Evolutionary conservation across 345 rosid species (phyloP).

Genomic region (Rhodomyrtus tomentosa): DNA sequence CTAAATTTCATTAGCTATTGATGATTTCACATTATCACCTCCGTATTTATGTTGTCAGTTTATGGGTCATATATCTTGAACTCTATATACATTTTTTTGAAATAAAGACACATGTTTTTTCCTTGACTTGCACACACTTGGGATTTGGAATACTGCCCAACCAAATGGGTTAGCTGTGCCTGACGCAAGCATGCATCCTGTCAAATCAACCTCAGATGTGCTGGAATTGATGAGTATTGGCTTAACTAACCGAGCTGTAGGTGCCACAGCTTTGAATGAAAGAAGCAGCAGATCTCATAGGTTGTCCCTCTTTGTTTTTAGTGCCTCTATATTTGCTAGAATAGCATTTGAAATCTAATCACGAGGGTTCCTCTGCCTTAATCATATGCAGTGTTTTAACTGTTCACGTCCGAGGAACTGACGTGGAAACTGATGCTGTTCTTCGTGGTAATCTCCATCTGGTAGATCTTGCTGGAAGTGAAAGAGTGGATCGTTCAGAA

Average conservation of each 20-base stretch:
- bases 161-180: constrained; percentile 99
- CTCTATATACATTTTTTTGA: background rate
- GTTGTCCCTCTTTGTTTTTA: constrained; percentile 21
- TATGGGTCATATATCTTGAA: background rate
- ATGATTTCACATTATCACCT: background rate
- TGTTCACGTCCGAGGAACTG: constrained; percentile 80
- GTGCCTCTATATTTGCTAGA: background rate
- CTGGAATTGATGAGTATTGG: constrained; percentile 82
- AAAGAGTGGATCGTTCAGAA: constrained; percentile 95
- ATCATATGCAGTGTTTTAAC: constrained; percentile 66
- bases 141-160: constrained; percentile 89
- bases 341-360: background rate
- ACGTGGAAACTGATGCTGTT: constrained; percentile 51
- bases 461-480: constrained; percentile 98
- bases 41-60: background rate
- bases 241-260: constrained; percentile 72
- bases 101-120: constrained; percentile 11
- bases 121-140: constrained; percentile 89
- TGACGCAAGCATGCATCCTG: constrained; percentile 86
- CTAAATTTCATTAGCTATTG: background rate
- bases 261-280: constrained; percentile 89
- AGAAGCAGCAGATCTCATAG: constrained; percentile 99
- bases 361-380: background rate
- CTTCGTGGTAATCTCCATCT: constrained; percentile 80
- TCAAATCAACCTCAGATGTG: constrained; percentile 74